Conservation (phyloP, 1,139 yeast genomes). For the Pichia sp. region DNA sequence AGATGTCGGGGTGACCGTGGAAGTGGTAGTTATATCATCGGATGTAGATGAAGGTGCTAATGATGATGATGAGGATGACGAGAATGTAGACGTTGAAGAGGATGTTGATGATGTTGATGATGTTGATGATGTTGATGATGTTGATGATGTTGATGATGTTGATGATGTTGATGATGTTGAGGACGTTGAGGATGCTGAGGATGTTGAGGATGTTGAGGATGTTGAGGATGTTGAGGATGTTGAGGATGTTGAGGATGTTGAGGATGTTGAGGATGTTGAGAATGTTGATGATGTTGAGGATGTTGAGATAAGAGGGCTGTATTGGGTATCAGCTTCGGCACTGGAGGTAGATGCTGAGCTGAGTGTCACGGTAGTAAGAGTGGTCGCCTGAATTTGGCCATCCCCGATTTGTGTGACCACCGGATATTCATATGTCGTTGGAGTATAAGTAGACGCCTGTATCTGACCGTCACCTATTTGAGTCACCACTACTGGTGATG, state of each 20-base stretch:
- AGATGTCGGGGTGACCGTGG: slow-evolving; percentile 39
- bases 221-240: background rate
- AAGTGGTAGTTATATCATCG: slow-evolving; percentile 38
- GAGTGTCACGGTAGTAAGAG: slow-evolving; percentile 29
- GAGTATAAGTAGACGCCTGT: slow-evolving; percentile 45
- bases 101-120: too few species aligned
- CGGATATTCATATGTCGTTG: background rate
- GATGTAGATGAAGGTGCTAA: slow-evolving; percentile 28
- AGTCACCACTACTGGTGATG: slow-evolving; percentile 26
- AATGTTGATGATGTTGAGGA: background rate
- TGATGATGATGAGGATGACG: background rate
- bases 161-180: too few species aligned
- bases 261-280: background rate
- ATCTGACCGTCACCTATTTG: slow-evolving; percentile 63
- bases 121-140: too few species aligned
- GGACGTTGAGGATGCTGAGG: too few species aligned
- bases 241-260: background rate
- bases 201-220: background rate
- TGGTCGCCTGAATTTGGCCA: slow-evolving; percentile 58
- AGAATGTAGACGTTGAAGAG: too few species aligned
- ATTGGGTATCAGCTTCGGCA: background rate
- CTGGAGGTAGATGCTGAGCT: background rate
- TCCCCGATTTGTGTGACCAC: slow-evolving; percentile 44
- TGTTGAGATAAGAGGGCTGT: background rate
- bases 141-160: too few species aligned